phyloP scores from a whole-genome alignment of 2,329 filamentous ascomycete genomes.

The Paradendryphiella salina region DNA sequence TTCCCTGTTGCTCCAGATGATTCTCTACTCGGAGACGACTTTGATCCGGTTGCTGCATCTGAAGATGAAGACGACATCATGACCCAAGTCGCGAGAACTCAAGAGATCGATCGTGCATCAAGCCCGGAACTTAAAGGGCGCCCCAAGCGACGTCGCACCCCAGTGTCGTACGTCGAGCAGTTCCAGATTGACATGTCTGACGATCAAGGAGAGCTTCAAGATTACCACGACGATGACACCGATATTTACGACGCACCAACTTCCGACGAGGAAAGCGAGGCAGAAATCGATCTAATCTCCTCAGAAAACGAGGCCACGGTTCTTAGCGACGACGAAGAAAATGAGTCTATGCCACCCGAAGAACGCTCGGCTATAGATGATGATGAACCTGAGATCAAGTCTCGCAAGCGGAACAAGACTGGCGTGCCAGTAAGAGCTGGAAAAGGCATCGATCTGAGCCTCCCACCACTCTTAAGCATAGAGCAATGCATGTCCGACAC shows the following conservation, averaged over 20 bases:
- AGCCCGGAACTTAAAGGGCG: background rate
- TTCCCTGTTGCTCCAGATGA: too few species aligned
- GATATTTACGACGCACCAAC: background rate
- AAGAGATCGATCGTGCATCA: too few species aligned
- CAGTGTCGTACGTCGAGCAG: slow-evolving; percentile 20
- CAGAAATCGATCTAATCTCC: background rate
- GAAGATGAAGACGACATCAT: background rate
- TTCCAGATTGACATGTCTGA: background rate
- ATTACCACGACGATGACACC: slow-evolving; percentile 9
- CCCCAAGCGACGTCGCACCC: slow-evolving; percentile 9
- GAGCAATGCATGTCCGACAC: slow-evolving; percentile 57
- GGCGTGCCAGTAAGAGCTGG: background rate
- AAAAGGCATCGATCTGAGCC: slow-evolving; percentile 37
- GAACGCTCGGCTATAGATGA: slow-evolving; percentile 2
- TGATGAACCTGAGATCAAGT: background rate
- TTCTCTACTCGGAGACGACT: too few species aligned
- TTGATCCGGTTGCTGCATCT: too few species aligned
- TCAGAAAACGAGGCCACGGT: background rate
- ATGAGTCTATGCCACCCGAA: background rate
- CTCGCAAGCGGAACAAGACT: background rate
- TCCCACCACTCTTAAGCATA: slow-evolving; percentile 55
- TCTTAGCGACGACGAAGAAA: background rate
- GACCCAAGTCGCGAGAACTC: background rate
- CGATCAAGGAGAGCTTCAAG: slow-evolving; percentile 3
- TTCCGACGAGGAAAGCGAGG: slow-evolving; percentile 5